Percentiles rank a stretch among this genome's conserved stretches.
These are phyloP conservation scores for Colletotrichum gloeosporioides DNA, from an alignment of 2,329 filamentous ascomycete genomes.

Conservation along the genomic window DNA sequence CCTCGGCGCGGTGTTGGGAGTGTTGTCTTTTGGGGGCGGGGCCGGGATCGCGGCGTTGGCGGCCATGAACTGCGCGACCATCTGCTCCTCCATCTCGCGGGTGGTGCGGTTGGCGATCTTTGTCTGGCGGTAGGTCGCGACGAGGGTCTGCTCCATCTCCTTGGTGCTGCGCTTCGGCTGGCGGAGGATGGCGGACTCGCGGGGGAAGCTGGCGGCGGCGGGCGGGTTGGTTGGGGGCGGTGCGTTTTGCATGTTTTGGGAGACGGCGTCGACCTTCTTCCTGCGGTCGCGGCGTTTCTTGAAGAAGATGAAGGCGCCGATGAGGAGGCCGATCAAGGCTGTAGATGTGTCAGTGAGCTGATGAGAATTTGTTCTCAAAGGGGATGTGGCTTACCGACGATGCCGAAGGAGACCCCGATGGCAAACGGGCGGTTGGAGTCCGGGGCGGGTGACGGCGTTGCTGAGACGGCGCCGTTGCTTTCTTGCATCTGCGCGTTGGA, in stretches of 20 bases:
- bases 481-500: neutral
- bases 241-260: slow-evolving; percentile 6
- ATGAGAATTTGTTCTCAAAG: too few relatives aligned
- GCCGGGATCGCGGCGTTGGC: neutral
- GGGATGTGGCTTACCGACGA: neutral
- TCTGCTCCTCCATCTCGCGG: slow-evolving; percentile 14
- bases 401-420: slow-evolving; percentile 5
- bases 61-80: slow-evolving; percentile 1
- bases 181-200: neutral
- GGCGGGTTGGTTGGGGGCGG: neutral
- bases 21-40: neutral
- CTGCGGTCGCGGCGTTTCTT: slow-evolving; percentile 1
- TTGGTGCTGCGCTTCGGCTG: neutral
- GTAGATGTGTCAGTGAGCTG: neutral
- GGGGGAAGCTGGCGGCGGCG: neutral
- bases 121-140: slow-evolving; percentile 6
- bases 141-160: slow-evolving; percentile 2
- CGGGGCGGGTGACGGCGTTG: neutral
- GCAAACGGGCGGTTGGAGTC: neutral
- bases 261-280: slow-evolving; percentile 11
- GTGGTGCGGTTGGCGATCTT: slow-evolving; percentile 11
- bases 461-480: neutral
- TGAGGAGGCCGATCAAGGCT: neutral
- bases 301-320: slow-evolving; percentile 3
- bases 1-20: neutral